Conservation (phyloP, 2,329 filamentous ascomycete genomes). For the Lomentospora prolificans region DNA sequence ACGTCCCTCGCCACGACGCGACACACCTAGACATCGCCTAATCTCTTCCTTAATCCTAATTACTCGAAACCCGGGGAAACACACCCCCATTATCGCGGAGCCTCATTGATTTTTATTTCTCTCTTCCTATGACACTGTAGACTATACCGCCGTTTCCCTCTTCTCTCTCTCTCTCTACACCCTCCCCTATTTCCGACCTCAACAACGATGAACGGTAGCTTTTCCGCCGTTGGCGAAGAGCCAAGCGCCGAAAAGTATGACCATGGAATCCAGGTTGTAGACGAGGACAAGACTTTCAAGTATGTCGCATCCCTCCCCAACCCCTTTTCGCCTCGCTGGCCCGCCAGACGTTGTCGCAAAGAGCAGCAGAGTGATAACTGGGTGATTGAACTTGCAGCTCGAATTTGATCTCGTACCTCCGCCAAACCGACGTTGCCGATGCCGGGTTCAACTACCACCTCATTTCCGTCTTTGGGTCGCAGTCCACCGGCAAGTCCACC, state of each 20-base stretch:
- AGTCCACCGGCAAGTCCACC: slow-evolving; percentile 97
- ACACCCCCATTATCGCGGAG: background rate
- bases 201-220: slow-evolving; percentile 65
- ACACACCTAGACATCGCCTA: background rate
- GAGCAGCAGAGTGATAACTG: slow-evolving; percentile 11
- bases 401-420: slow-evolving; percentile 73
- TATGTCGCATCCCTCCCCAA: slow-evolving; percentile 32
- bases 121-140: slow-evolving; percentile 7
- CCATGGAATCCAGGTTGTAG: slow-evolving; percentile 93
- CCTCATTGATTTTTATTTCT: background rate
- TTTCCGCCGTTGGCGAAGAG: slow-evolving; percentile 61
- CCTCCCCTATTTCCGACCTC: background rate
- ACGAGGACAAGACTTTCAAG: slow-evolving; percentile 87
- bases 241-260: slow-evolving; percentile 62
- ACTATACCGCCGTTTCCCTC: background rate
- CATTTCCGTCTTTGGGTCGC: slow-evolving; percentile 96
- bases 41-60: background rate
- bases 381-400: slow-evolving; percentile 37
- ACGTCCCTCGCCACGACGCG: background rate
- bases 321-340: background rate
- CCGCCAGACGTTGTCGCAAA: background rate
- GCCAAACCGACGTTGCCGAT: slow-evolving; percentile 67
- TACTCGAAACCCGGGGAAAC: background rate
- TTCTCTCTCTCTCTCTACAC: background rate
- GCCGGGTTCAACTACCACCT: slow-evolving; percentile 98